Percentiles rank a stretch among this genome's conserved stretches.
These are phyloP conservation scores for Venturiaceae sp. DNA, from an alignment of 2,329 filamentous ascomycete species.

Conservation along the genomic window DNA sequence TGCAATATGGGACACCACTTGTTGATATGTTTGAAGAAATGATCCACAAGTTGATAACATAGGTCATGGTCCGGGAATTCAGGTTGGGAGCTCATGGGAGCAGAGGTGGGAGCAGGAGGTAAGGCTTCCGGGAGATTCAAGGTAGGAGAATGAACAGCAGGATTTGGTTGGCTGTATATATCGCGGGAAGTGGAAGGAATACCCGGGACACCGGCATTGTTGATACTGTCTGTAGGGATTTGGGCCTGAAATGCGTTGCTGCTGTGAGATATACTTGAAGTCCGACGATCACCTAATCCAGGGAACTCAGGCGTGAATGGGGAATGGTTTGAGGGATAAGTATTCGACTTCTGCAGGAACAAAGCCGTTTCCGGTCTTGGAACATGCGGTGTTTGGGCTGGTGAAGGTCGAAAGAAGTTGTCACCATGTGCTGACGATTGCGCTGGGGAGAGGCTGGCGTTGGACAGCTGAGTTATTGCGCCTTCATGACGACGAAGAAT, in stretches of 20 bases:
- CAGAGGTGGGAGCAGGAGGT: constrained; percentile 13
- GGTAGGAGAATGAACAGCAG: constrained; percentile 48
- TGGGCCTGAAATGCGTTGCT: constrained; percentile 9
- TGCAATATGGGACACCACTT: constrained; percentile 82
- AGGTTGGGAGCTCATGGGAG: constrained; percentile 25
- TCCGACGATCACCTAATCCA: constrained; percentile 3
- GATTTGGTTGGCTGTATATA: constrained; percentile 21
- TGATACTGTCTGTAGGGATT: constrained; percentile 9
- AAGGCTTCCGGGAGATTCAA: constrained; percentile 38
- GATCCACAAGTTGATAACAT: constrained; percentile 48
- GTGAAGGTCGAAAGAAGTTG: constrained; percentile 22
- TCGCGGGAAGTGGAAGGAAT: constrained; percentile 12
- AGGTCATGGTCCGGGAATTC: constrained; percentile 51
- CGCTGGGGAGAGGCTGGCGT: constrained; percentile 3
- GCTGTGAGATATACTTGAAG: constrained; percentile 8
- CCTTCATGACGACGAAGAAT: constrained; percentile 34
- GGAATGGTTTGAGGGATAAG: constrained; percentile 20
- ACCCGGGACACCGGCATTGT: constrained; percentile 8
- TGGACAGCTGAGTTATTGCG: constrained; percentile 33
- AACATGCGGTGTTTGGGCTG: constrained; percentile 30
- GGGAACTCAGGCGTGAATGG: constrained; percentile 18
- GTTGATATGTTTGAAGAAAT: constrained; percentile 56
- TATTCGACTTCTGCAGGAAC: constrained; percentile 34
- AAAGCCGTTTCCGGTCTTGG: constrained; percentile 34
- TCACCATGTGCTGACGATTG: not conserved